Evolutionary conservation across 2,329 filamentous ascomycete species (phyloP).

Genomic region (Xylaria sp.): DNA sequence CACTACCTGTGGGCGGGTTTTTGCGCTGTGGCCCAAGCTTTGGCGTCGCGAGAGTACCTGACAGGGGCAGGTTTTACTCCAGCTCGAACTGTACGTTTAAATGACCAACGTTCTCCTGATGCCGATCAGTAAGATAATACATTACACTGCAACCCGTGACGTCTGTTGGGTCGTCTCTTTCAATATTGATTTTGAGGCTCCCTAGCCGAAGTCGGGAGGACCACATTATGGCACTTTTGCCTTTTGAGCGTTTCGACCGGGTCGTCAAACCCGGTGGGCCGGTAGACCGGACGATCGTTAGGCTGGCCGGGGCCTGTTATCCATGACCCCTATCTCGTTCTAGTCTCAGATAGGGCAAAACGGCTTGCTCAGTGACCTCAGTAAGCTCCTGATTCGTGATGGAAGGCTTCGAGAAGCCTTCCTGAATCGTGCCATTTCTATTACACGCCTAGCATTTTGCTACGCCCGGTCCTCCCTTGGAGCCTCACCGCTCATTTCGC

Average conservation of each 20-base stretch:
- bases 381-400: constrained; percentile 1
- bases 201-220: constrained; percentile 2
- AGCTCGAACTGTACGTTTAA: neutral
- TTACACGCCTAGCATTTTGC: neutral
- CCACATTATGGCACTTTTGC: constrained; percentile 26
- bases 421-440: constrained; percentile 6
- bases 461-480: neutral
- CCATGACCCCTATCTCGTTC: constrained; percentile 11
- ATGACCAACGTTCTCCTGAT: neutral
- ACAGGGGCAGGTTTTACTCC: no score
- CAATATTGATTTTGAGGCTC: constrained; percentile 15
- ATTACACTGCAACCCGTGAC: neutral
- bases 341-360: neutral
- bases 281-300: constrained; percentile 31
- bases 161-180: neutral
- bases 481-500: constrained; percentile 23
- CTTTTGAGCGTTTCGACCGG: constrained; percentile 26
- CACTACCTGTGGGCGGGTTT: no score
- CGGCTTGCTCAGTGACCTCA: constrained; percentile 13
- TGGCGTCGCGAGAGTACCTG: no score
- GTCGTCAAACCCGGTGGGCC: constrained; percentile 29
- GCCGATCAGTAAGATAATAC: constrained; percentile 2
- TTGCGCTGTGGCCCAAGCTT: no score
- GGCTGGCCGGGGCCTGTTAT: constrained; percentile 6
- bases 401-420: constrained; percentile 22